A percentile compares a stretch with the other conserved stretches of the same genome.
phyloP scores from a whole-genome alignment of 768 basidiomycete genomes.

The Mrakia hoshinonis region DNA sequence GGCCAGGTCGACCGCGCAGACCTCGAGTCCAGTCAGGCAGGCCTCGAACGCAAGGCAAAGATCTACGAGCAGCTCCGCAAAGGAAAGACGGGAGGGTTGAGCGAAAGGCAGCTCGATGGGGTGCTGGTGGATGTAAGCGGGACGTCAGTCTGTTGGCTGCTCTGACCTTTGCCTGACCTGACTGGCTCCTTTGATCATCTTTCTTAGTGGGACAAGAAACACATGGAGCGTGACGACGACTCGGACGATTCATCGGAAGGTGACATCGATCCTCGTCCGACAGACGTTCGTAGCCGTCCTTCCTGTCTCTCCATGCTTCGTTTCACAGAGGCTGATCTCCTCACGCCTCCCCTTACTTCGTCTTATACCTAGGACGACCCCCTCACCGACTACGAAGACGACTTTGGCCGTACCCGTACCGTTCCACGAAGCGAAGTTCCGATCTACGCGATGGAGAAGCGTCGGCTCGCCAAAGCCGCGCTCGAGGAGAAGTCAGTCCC shows the following conservation, averaged over 20 bases:
- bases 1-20: conserved; percentile 54
- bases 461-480: conserved; percentile 20
- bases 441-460: conserved; percentile 49
- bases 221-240: conserved; percentile 48
- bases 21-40: conserved; percentile 60
- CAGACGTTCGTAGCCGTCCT: background rate
- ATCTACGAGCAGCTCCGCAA: conserved; percentile 69
- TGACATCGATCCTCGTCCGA: conserved; percentile 53
- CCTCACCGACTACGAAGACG: conserved; percentile 75
- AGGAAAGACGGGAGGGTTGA: conserved; percentile 70
- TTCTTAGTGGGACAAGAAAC: conserved; percentile 32
- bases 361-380: conserved; percentile 54
- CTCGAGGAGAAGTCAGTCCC: conserved; percentile 41
- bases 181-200: too few species aligned
- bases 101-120: conserved; percentile 60
- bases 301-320: background rate
- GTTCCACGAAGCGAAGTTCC: conserved; percentile 68
- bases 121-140: conserved; percentile 66
- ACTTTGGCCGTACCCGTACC: conserved; percentile 69
- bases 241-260: conserved; percentile 5
- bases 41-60: conserved; percentile 66
- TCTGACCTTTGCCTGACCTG: too few species aligned
- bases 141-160: background rate
- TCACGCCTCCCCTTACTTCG: background rate
- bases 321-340: background rate